Conservation (phyloP, 2,329 filamentous ascomycete species). For the Ceratocystis papillata region DNA sequence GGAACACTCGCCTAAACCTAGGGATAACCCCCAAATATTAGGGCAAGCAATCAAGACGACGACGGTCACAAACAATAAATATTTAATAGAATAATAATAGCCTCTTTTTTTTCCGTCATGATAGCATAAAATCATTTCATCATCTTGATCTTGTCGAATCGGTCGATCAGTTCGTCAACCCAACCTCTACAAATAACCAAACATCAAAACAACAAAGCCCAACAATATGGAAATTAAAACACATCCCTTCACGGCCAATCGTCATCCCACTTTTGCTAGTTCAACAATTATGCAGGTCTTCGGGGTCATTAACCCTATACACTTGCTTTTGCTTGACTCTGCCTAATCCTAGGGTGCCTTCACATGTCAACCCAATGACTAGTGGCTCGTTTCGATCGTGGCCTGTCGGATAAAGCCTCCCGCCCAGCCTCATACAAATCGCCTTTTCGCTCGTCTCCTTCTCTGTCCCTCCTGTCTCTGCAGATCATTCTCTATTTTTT, state of each 20-base stretch:
- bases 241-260: too few species aligned
- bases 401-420: not conserved
- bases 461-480: not conserved
- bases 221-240: too few species aligned
- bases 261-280: not conserved
- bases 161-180: too few species aligned
- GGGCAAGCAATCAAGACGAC: not conserved
- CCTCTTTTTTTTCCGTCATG: too few species aligned
- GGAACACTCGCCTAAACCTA: conserved; percentile 4
- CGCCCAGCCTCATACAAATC: not conserved
- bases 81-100: not conserved
- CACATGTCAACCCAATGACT: conserved; percentile 3
- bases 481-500: not conserved
- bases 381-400: too few species aligned
- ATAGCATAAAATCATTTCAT: too few species aligned
- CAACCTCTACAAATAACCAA: too few species aligned
- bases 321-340: too few species aligned
- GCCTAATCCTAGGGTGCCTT: not conserved
- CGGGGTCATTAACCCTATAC: not conserved
- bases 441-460: not conserved
- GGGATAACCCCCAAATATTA: not conserved
- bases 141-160: too few species aligned
- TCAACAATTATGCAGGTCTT: not conserved
- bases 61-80: not conserved
- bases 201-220: too few species aligned